Conservation (phyloP, 2,329 filamentous ascomycete species). For the Didymosphaeria variabile region DNA sequence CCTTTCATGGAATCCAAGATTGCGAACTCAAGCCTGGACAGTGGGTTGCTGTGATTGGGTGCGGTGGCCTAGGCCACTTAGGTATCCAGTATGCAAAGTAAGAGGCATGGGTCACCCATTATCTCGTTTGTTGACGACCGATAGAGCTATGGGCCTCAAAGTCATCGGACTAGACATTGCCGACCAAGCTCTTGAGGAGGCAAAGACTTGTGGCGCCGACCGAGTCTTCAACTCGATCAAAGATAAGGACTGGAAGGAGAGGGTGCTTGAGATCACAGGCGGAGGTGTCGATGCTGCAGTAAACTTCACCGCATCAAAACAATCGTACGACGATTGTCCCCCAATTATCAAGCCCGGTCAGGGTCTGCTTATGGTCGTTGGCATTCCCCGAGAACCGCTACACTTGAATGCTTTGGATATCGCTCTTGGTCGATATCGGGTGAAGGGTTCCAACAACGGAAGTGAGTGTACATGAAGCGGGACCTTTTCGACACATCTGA, state of each 20-base stretch:
- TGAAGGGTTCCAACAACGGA: slow-evolving; percentile 46
- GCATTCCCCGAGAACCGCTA: slow-evolving; percentile 42
- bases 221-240: slow-evolving; percentile 42
- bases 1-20: slow-evolving; percentile 41
- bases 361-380: slow-evolving; percentile 47
- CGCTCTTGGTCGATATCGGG: slow-evolving; percentile 35
- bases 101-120: background rate
- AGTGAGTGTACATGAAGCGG: slow-evolving; percentile 30
- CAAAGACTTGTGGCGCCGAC: slow-evolving; percentile 42
- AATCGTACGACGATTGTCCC: slow-evolving; percentile 45
- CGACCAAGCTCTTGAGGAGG: slow-evolving; percentile 40
- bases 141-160: slow-evolving; percentile 41
- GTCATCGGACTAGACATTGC: slow-evolving; percentile 44
- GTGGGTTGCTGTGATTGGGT: slow-evolving; percentile 42
- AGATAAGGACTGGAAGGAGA: slow-evolving; percentile 40
- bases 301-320: slow-evolving; percentile 44
- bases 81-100: slow-evolving; percentile 45
- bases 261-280: slow-evolving; percentile 38
- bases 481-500: slow-evolving; percentile 54
- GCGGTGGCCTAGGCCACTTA: slow-evolving; percentile 45
- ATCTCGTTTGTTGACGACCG: slow-evolving; percentile 4
- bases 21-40: slow-evolving; percentile 38
- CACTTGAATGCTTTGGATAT: slow-evolving; percentile 45
- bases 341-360: slow-evolving; percentile 40
- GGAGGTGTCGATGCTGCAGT: slow-evolving; percentile 43